phyloP scores from a whole-genome alignment of 2,329 filamentous ascomycete species.

The Pestalotiopsis sp. region DNA sequence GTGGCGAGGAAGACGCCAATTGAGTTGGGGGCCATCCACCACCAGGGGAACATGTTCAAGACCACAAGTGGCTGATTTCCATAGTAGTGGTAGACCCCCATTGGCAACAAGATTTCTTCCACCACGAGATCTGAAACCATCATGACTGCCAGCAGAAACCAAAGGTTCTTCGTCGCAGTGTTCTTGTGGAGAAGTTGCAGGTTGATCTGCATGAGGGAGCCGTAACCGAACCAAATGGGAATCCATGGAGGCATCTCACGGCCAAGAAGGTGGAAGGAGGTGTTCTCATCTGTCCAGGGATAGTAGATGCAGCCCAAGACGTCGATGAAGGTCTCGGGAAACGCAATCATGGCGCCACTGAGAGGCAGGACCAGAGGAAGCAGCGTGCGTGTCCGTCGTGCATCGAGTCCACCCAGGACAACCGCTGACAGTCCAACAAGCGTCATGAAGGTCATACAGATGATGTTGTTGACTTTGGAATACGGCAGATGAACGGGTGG shows the following conservation, averaged over 20 bases:
- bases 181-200: background rate
- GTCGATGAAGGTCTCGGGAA: constrained; percentile 3
- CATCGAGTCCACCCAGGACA: background rate
- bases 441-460: background rate
- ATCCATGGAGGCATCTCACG: background rate
- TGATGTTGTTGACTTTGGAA: background rate
- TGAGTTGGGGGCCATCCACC: background rate
- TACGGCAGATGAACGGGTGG: background rate
- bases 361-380: background rate
- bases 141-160: background rate
- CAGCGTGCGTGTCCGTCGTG: background rate
- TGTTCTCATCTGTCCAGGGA: background rate
- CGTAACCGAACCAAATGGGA: background rate
- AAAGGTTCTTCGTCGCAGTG: background rate
- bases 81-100: background rate
- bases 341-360: background rate
- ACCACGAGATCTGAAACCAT: background rate
- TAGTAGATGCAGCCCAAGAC: background rate
- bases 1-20: background rate
- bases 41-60: background rate
- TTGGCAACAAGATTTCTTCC: background rate
- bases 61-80: background rate
- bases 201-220: background rate
- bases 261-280: background rate
- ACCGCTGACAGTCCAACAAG: background rate